phyloP scores from a whole-genome alignment of 495 filamentous ascomycete genomes.

The Penicillium tannophilum region DNA sequence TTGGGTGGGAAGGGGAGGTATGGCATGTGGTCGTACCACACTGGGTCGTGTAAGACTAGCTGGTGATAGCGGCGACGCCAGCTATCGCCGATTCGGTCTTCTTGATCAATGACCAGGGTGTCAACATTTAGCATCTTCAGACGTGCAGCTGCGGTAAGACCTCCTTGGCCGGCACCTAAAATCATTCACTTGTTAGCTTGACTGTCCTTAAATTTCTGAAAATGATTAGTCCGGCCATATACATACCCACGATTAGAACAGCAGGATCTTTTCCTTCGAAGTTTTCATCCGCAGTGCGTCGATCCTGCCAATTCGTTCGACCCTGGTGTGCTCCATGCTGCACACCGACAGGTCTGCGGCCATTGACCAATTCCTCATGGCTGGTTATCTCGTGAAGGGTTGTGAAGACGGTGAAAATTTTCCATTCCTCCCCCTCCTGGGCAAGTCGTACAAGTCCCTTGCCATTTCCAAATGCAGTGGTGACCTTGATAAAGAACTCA shows the following conservation, averaged over 20 bases:
- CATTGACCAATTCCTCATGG: slow-evolving; percentile 45
- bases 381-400: slow-evolving; percentile 50
- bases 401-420: slow-evolving; percentile 66
- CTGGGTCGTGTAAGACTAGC: slow-evolving; percentile 72
- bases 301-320: slow-evolving; percentile 68
- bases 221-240: not conserved
- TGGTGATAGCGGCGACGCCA: slow-evolving; percentile 70
- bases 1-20: slow-evolving; percentile 68
- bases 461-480: slow-evolving; percentile 53
- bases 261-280: slow-evolving; percentile 56
- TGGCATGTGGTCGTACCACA: slow-evolving; percentile 77
- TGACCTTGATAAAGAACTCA: slow-evolving; percentile 50
- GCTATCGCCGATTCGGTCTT: slow-evolving; percentile 69
- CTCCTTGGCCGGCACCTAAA: slow-evolving; percentile 50
- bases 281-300: slow-evolving; percentile 54
- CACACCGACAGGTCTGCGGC: slow-evolving; percentile 47
- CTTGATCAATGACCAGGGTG: slow-evolving; percentile 66
- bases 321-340: slow-evolving; percentile 52
- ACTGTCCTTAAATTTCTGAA: slow-evolving; percentile 4
- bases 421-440: slow-evolving; percentile 55
- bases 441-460: slow-evolving; percentile 58
- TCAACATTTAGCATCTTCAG: slow-evolving; percentile 71
- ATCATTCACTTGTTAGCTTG: slow-evolving; percentile 11
- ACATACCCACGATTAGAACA: slow-evolving; percentile 69
- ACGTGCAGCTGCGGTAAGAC: slow-evolving; percentile 65